Evolutionary conservation across 257 asterid genomes (phyloP), one percentile per base, ranked within the genome.

Genomic region (Salvia hispanica): DNA sequence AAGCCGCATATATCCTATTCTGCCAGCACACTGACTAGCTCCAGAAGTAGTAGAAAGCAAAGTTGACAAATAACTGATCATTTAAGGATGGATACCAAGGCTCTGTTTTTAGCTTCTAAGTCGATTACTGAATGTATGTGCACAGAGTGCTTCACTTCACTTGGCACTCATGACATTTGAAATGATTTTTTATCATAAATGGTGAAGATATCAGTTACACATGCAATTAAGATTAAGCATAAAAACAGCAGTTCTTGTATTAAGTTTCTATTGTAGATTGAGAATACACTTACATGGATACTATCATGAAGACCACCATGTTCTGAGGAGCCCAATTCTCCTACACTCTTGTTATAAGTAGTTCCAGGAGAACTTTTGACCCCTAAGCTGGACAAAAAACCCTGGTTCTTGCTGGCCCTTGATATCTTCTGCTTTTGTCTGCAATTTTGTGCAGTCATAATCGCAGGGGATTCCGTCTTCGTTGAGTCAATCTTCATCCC

Each of bases 401-500:
- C 72, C 13, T 63, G 76, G 63, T 21, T 52, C 47, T 56, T 77
- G 79, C 76, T 57, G 60, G 73, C 75, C 77, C 83, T 68, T 7
- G 70, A 66, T 18, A 78, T 62, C 76, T 69, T 81, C 33, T 45
- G 82, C 46, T 80, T 83, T 62, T 70, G 85, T 52, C 81, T 75
- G 69, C 73, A 67, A 74, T 72, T 78, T 64, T 64, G 72, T 5
- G 77, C 54, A n/a, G 71, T 58, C 46, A 58, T 63, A 69, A 66
- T 74, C 65, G 78, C 79, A 13, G 83, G 56, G 33, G 78, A 37
- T 50, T 83, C 95, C 78, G 82, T 83, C 54, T 76, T 83, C 37
- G 64, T 72, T 58, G 54, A 75, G 72, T 77, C 71, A 63, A 46
- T 50, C 53, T 73, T 69, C 21, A 71, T 51, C 59, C 81, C 82